A percentile compares a stretch with the other conserved stretches of the same genome.
phyloP scores from a whole-genome alignment of 2,329 filamentous ascomycete species.

The Sarocladium oryzae region DNA sequence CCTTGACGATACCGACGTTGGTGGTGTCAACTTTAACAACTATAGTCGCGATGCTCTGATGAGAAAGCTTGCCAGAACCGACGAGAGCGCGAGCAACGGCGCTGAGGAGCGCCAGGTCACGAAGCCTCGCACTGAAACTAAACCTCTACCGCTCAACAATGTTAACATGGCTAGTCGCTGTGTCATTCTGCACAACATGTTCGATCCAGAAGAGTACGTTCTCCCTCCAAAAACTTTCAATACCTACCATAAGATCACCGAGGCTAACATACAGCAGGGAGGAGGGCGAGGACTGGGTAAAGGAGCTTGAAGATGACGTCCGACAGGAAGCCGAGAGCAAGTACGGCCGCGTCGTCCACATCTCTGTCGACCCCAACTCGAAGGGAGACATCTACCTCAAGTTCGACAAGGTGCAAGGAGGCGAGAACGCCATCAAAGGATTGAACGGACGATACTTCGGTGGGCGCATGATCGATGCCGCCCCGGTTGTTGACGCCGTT shows the following conservation, averaged over 20 bases:
- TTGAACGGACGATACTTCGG: constrained; percentile 96
- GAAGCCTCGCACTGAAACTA: constrained; percentile 73
- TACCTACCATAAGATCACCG: too few relatives aligned
- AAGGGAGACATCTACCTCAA: constrained; percentile 97
- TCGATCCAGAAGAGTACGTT: constrained; percentile 83
- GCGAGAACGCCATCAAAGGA: constrained; percentile 95
- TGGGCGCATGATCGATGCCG: constrained; percentile 84
- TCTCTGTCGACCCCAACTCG: constrained; percentile 87
- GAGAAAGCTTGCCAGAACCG: constrained; percentile 94
- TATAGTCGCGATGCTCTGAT: constrained; percentile 98
- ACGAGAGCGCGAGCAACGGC: constrained; percentile 63
- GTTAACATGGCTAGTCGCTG: constrained; percentile 91
- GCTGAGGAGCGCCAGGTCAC: constrained; percentile 65
- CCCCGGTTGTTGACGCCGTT: constrained; percentile 95
- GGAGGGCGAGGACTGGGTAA: constrained; percentile 81
- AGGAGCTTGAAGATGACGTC: constrained; percentile 91
- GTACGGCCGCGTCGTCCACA: constrained; percentile 97
- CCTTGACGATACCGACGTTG: constrained; percentile 94
- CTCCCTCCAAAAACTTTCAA: not conserved
- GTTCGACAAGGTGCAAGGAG: constrained; percentile 90
- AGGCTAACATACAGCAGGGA: constrained; percentile 53
- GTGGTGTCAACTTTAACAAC: constrained; percentile 98
- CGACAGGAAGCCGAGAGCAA: constrained; percentile 86
- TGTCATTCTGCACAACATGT: constrained; percentile 92
- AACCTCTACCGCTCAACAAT: constrained; percentile 67